Conservation (phyloP, 129 eudicot genomes). For the Gnaphalium uliginosum region DNA sequence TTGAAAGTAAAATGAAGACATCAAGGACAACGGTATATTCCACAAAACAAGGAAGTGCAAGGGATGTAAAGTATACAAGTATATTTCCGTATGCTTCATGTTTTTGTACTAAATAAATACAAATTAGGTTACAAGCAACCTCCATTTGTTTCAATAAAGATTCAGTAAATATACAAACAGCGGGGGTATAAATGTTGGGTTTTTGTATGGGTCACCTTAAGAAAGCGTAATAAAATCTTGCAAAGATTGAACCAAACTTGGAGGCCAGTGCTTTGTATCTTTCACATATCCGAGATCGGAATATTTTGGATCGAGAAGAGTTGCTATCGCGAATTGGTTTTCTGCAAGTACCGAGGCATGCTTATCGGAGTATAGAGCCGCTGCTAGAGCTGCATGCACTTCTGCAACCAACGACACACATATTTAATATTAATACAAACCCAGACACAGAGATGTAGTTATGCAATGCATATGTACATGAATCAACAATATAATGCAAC, state of each 20-base stretch:
- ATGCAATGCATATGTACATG: neutral
- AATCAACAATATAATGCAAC: neutral
- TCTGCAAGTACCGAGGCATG: constrained; percentile 55
- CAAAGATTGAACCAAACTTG: constrained; percentile 55
- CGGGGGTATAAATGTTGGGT: neutral
- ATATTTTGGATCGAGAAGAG: constrained; percentile 58
- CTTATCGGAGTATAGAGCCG: constrained; percentile 53
- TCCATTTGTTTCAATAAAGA: neutral
- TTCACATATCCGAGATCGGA: constrained; percentile 50
- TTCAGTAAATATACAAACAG: neutral
- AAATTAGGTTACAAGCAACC: neutral
- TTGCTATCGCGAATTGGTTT: constrained; percentile 57
- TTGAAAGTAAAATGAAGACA: neutral
- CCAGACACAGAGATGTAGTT: neutral
- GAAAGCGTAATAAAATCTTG: constrained; percentile 52
- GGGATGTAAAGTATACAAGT: constrained; percentile 9
- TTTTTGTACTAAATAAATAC: neutral
- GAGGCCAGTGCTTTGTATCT: constrained; percentile 65
- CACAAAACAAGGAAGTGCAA: neutral
- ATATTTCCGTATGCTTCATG: constrained; percentile 19
- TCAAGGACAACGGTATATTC: neutral
- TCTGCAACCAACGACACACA: constrained; percentile 35
- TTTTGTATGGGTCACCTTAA: constrained; percentile 17
- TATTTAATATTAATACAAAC: neutral
- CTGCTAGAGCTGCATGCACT: constrained; percentile 62